Conservation (phyloP, 2,329 filamentous ascomycete species). For the Chrysosporium keratinophilum region DNA sequence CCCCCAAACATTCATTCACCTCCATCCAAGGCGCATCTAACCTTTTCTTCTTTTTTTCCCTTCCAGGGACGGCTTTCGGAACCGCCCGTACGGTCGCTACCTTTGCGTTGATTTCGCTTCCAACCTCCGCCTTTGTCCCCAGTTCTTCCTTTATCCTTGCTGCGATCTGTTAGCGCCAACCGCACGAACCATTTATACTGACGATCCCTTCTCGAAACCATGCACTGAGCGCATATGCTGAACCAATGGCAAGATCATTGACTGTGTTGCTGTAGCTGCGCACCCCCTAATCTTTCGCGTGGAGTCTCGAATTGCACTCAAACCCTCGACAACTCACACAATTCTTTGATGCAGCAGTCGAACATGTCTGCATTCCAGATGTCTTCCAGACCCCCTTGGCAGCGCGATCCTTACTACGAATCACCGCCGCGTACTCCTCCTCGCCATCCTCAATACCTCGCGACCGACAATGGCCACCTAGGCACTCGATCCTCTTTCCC, state of each 20-base stretch:
- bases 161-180: neutral
- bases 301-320: neutral
- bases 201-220: neutral
- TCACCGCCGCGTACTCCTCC: conserved; percentile 36
- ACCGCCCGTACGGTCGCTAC: neutral
- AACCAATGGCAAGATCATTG: conserved; percentile 3
- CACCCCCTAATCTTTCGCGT: neutral
- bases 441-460: conserved; percentile 26
- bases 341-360: neutral
- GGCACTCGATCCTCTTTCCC: conserved; percentile 26
- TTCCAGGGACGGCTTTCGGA: conserved; percentile 1
- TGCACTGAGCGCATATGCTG: neutral
- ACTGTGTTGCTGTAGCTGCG: neutral
- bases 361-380: conserved; percentile 8
- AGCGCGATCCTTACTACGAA: conserved; percentile 17
- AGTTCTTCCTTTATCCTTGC: conserved; percentile 3
- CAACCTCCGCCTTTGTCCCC: neutral
- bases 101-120: neutral
- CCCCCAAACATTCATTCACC: neutral
- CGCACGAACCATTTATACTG: neutral
- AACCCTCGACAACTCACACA: neutral
- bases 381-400: conserved; percentile 9
- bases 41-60: neutral
- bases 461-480: conserved; percentile 12
- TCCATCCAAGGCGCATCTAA: neutral